Conservation (phyloP, 2,329 filamentous ascomycete species). For the Colletotrichum navitas region DNA sequence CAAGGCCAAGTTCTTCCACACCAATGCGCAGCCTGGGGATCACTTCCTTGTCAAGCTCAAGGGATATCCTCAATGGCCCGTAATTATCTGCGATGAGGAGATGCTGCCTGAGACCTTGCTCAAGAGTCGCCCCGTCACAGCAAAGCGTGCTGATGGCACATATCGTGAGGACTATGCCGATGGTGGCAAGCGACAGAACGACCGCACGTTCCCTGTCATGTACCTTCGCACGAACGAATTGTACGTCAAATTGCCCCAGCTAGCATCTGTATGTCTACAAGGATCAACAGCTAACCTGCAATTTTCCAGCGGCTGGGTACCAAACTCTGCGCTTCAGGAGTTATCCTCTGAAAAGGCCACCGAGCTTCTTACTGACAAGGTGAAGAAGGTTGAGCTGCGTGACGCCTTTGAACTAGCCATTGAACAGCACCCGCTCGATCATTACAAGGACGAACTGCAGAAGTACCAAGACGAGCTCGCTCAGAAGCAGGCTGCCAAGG, state of each 20-base stretch:
- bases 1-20: slow-evolving; percentile 75
- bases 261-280: not conserved
- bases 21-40: slow-evolving; percentile 89
- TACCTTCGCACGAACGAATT: slow-evolving; percentile 96
- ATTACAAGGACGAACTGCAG: slow-evolving; percentile 85
- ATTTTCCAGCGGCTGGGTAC: slow-evolving; percentile 83
- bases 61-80: slow-evolving; percentile 94
- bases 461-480: slow-evolving; percentile 76
- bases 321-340: slow-evolving; percentile 84
- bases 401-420: slow-evolving; percentile 84
- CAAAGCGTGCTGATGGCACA: slow-evolving; percentile 83
- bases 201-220: slow-evolving; percentile 94
- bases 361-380: slow-evolving; percentile 78
- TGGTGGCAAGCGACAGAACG: slow-evolving; percentile 85
- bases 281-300: slow-evolving; percentile 19
- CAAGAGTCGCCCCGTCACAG: slow-evolving; percentile 84
- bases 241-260: slow-evolving; percentile 69
- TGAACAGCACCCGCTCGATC: slow-evolving; percentile 80
- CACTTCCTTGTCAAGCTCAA: slow-evolving; percentile 94
- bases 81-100: slow-evolving; percentile 91
- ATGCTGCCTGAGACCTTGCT: slow-evolving; percentile 89
- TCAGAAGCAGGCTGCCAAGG: slow-evolving; percentile 65
- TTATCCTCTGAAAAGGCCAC: slow-evolving; percentile 81
- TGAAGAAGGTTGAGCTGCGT: slow-evolving; percentile 79
- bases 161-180: slow-evolving; percentile 90